Conservation (phyloP, 306 rosid genomes). For the Castanea mollissima region DNA sequence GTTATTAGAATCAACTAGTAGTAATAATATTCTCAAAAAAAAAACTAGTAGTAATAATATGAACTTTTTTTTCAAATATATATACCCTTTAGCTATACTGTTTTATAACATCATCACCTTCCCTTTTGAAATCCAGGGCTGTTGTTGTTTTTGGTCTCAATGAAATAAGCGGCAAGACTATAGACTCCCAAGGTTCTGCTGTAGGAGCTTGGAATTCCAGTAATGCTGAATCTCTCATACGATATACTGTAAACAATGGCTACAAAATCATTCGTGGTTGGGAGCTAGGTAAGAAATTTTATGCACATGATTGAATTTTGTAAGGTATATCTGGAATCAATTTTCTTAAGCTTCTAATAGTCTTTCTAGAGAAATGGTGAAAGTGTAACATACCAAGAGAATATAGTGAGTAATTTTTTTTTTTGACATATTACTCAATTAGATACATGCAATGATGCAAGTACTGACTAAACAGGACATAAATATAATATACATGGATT, state of each 20-base stretch:
- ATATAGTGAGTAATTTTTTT: too few species aligned
- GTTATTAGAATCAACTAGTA: neutral
- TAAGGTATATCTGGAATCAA: neutral
- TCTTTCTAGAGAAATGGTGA: neutral
- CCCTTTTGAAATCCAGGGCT: slow-evolving; percentile 55
- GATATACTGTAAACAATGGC: slow-evolving; percentile 65
- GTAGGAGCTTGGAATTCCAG: slow-evolving; percentile 72
- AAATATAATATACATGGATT: too few species aligned
- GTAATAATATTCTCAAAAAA: too few species aligned
- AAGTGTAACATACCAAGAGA: too few species aligned
- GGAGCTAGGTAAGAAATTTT: slow-evolving; percentile 77
- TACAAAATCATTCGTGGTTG: slow-evolving; percentile 66
- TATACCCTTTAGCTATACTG: neutral
- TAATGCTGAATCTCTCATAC: slow-evolving; percentile 76
- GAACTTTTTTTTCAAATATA: too few species aligned
- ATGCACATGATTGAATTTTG: neutral
- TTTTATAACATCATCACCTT: slow-evolving; percentile 5
- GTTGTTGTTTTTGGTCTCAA: slow-evolving; percentile 78
- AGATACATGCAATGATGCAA: too few species aligned
- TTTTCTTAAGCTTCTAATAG: neutral
- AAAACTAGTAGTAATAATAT: neutral
- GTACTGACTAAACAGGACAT: too few species aligned
- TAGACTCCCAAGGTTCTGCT: slow-evolving; percentile 34
- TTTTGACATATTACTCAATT: too few species aligned
- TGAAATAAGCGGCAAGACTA: slow-evolving; percentile 62